A percentile compares a stretch with the other conserved stretches of the same genome.
phyloP scores from a whole-genome alignment of 116 monocot genomes.

The Cymodocea nodosa region DNA sequence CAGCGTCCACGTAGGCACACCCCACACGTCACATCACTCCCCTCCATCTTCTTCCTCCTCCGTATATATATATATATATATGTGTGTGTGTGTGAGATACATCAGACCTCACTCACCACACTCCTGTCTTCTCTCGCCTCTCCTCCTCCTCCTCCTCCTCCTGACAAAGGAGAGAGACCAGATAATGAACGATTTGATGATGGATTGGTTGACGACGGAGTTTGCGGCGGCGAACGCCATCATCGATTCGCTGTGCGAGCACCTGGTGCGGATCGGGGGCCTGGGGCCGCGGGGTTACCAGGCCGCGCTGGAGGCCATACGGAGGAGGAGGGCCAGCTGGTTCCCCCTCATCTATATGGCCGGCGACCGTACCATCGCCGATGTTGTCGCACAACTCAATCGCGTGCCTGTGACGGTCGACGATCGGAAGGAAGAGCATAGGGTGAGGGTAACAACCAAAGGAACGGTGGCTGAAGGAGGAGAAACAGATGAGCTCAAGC shows the following conservation, averaged over 20 bases:
- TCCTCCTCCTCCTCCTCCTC: too few species aligned
- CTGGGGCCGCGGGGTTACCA: slow-evolving; percentile 25
- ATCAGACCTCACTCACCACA: too few species aligned
- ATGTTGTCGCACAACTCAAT: slow-evolving; percentile 45
- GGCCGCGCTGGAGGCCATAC: slow-evolving; percentile 48
- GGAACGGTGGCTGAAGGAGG: neutral
- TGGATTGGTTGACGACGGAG: slow-evolving; percentile 76
- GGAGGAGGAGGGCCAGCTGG: slow-evolving; percentile 77
- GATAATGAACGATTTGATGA: slow-evolving; percentile 23
- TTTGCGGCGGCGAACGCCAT: slow-evolving; percentile 98
- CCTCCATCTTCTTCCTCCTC: too few species aligned
- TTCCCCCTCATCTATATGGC: slow-evolving; percentile 74
- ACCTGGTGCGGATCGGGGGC: slow-evolving; percentile 40
- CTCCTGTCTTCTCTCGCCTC: too few species aligned
- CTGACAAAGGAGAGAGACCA: too few species aligned
- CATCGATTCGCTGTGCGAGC: slow-evolving; percentile 69
- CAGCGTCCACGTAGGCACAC: too few species aligned
- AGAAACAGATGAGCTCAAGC: neutral
- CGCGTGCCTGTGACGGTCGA: slow-evolving; percentile 23
- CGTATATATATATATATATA: too few species aligned
- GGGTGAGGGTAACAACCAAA: neutral
- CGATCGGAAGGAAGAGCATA: neutral
- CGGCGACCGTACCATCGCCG: slow-evolving; percentile 58
- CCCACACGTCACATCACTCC: too few species aligned
- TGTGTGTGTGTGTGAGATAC: too few species aligned